Conservation (phyloP, 2,329 filamentous ascomycete species). For the Aspergillus piperis region DNA sequence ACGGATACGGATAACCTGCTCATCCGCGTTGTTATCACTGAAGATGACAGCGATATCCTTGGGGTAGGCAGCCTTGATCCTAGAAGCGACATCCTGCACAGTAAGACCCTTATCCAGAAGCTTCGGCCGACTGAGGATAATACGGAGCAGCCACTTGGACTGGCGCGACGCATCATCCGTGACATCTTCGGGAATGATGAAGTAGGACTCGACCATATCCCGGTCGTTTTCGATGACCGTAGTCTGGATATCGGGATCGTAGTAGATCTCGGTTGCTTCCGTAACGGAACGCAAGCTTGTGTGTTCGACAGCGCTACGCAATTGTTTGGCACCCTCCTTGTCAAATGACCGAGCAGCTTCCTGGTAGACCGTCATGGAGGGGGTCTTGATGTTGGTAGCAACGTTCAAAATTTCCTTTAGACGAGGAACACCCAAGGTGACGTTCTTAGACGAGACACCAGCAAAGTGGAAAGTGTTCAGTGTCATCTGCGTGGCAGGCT, state of each 20-base stretch:
- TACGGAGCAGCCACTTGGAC: slow-evolving; percentile 92
- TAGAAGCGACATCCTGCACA: slow-evolving; percentile 85
- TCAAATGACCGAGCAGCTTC: slow-evolving; percentile 60
- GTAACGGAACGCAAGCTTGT: slow-evolving; percentile 91
- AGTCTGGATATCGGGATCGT: slow-evolving; percentile 83
- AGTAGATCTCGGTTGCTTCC: slow-evolving; percentile 92
- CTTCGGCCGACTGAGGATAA: slow-evolving; percentile 89
- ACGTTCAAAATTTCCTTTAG: slow-evolving; percentile 99
- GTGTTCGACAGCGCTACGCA: slow-evolving; percentile 90
- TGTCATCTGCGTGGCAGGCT: slow-evolving; percentile 99
- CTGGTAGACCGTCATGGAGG: slow-evolving; percentile 92
- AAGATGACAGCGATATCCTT: slow-evolving; percentile 89
- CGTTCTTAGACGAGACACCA: slow-evolving; percentile 99
- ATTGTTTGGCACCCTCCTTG: slow-evolving; percentile 78
- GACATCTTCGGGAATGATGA: slow-evolving; percentile 86
- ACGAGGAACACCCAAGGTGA: slow-evolving; percentile 97
- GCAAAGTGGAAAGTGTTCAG: slow-evolving; percentile 99
- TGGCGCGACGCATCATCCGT: slow-evolving; percentile 64
- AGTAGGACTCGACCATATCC: slow-evolving; percentile 97
- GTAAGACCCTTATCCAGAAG: slow-evolving; percentile 87
- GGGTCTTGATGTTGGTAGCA: slow-evolving; percentile 97
- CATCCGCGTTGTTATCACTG: slow-evolving; percentile 96
- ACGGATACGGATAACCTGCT: slow-evolving; percentile 90
- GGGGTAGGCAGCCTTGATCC: slow-evolving; percentile 86
- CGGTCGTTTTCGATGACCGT: slow-evolving; percentile 85